Conservation (phyloP, 2,329 filamentous ascomycete genomes). For the Didymella arachidicola region DNA sequence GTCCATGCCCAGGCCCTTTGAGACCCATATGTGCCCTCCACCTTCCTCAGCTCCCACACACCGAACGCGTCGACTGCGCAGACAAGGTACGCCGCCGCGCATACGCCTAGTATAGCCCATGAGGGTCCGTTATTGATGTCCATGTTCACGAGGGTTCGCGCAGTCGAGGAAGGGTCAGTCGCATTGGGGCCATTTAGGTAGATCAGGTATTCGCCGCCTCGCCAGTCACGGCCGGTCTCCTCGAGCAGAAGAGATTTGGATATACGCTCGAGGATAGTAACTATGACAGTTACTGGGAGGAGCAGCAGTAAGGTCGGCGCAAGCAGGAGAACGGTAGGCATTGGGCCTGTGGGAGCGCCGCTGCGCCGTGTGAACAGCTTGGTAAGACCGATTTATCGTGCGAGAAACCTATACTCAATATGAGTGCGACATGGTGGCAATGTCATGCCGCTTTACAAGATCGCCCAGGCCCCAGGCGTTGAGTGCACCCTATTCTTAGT, state of each 20-base stretch:
- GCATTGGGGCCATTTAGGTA: slow-evolving; percentile 20
- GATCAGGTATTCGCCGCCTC: slow-evolving; percentile 24
- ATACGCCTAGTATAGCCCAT: slow-evolving; percentile 29
- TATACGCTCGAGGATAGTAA: slow-evolving; percentile 39
- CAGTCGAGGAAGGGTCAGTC: slow-evolving; percentile 11
- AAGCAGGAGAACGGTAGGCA: slow-evolving; percentile 36
- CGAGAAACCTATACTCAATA: too few relatives aligned
- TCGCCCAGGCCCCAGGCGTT: not conserved
- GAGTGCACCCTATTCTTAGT: not conserved
- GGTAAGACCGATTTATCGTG: too few relatives aligned
- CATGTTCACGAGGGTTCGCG: slow-evolving; percentile 23
- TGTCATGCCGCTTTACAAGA: not conserved
- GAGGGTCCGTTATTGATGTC: slow-evolving; percentile 25
- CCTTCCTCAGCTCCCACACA: slow-evolving; percentile 42
- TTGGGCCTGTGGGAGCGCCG: slow-evolving; percentile 9
- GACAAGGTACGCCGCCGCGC: slow-evolving; percentile 28
- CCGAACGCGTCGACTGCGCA: slow-evolving; percentile 32
- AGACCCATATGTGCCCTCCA: slow-evolving; percentile 33
- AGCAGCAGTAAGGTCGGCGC: slow-evolving; percentile 35
- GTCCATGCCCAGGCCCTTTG: slow-evolving; percentile 41
- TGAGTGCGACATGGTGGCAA: not conserved
- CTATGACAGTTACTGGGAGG: slow-evolving; percentile 31
- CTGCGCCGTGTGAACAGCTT: not conserved
- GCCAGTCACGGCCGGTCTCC: slow-evolving; percentile 22
- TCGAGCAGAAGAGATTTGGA: slow-evolving; percentile 27